Conservation (phyloP, 306 rosid genomes). For the Mimosa bimucronata region DNA sequence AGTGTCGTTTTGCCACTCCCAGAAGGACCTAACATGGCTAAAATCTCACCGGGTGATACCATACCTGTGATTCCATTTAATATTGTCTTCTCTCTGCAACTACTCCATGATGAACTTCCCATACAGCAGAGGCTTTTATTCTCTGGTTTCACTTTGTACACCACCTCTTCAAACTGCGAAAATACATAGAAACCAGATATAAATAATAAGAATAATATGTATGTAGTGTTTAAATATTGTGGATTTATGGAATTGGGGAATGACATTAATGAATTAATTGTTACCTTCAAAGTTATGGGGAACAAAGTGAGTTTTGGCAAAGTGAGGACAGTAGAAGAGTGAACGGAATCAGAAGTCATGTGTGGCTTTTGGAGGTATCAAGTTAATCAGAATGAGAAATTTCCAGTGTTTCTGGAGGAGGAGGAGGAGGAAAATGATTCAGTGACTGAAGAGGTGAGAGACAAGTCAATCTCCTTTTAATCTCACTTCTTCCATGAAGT, state of each 20-base stretch:
- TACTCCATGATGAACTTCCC: slow-evolving; percentile 39
- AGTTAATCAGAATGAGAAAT: background rate
- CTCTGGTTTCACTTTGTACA: slow-evolving; percentile 65
- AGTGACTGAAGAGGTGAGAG: too few species aligned
- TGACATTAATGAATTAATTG: background rate
- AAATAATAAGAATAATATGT: background rate
- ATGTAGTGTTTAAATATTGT: background rate
- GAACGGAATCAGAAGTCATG: background rate
- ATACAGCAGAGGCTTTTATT: slow-evolving; percentile 42
- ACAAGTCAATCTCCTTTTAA: background rate
- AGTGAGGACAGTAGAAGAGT: background rate
- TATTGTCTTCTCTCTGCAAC: slow-evolving; percentile 56
- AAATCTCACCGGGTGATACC: slow-evolving; percentile 77
- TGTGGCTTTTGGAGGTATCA: too few species aligned
- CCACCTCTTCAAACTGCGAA: slow-evolving; percentile 78
- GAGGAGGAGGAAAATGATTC: background rate
- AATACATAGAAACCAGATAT: background rate
- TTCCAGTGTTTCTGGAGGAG: background rate
- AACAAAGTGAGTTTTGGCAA: slow-evolving; percentile 50
- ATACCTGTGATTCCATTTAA: slow-evolving; percentile 70
- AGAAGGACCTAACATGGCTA: slow-evolving; percentile 89
- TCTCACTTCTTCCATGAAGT: background rate
- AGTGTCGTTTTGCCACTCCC: slow-evolving; percentile 93
- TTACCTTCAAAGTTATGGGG: slow-evolving; percentile 72
- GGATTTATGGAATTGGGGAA: background rate